phyloP scores from a whole-genome alignment of 2,329 filamentous ascomycete genomes.

The Salinomyces thailandicus region DNA sequence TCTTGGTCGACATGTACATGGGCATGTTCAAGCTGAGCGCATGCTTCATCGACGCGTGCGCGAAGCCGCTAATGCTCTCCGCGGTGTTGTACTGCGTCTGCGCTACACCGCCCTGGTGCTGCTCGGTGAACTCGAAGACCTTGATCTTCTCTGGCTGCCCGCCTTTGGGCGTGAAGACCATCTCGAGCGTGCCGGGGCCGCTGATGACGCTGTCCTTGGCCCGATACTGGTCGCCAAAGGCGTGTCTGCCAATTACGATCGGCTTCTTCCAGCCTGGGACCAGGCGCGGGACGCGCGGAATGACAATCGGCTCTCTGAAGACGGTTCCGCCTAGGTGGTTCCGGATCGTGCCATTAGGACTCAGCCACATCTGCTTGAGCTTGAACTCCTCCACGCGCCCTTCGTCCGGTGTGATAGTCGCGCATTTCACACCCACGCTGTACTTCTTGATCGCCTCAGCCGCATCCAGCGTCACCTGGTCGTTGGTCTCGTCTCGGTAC shows the following conservation, averaged over 20 bases:
- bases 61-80: conserved; percentile 89
- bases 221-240: conserved; percentile 97
- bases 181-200: conserved; percentile 77
- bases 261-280: conserved; percentile 97
- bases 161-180: conserved; percentile 82
- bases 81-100: conserved; percentile 98
- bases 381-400: conserved; percentile 94
- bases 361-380: conserved; percentile 99
- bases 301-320: conserved; percentile 98
- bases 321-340: conserved; percentile 79
- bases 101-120: conserved; percentile 62
- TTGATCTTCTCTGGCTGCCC: conserved; percentile 75
- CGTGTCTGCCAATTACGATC: conserved; percentile 97
- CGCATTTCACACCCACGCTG: conserved; percentile 96
- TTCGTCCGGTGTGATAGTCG: conserved; percentile 97
- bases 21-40: conserved; percentile 77
- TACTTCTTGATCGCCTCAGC: conserved; percentile 99
- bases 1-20: conserved; percentile 99
- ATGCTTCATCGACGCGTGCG: conserved; percentile 93
- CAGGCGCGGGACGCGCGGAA: conserved; percentile 81
- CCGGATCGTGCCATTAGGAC: conserved; percentile 80
- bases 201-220: conserved; percentile 83
- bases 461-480: conserved; percentile 89
- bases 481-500: conserved; percentile 92
- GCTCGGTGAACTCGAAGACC: conserved; percentile 79